phyloP scores from a whole-genome alignment of 78 protist genomes.

The Cavenderia fasciculata region DNA sequence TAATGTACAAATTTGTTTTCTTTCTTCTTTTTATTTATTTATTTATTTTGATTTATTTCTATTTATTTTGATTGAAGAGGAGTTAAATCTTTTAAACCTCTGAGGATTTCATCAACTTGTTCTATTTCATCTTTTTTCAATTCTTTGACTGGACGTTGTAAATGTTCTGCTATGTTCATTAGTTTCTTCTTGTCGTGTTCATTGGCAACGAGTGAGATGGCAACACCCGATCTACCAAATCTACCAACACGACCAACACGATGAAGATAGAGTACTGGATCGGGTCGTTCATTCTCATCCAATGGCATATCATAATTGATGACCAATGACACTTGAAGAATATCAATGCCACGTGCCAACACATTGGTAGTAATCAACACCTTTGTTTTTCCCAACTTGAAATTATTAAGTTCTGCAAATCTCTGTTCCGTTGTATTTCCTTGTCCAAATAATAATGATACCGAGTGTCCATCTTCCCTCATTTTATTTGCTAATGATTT shows the following conservation, averaged over 20 bases:
- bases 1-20: too few species aligned
- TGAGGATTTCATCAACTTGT: conserved; percentile 28
- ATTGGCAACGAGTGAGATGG: conserved; percentile 13
- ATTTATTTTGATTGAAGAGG: conserved; percentile 16
- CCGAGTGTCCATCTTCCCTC: conserved; percentile 43
- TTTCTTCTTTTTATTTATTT: too few species aligned
- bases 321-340: conserved; percentile 81
- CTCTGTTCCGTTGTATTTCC: conserved; percentile 36
- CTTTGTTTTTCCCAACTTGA: conserved; percentile 57
- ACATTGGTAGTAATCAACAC: conserved; percentile 92
- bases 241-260: conserved; percentile 92
- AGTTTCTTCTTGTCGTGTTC: neutral
- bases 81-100: conserved; percentile 55
- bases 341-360: conserved; percentile 93
- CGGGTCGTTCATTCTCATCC: conserved; percentile 25
- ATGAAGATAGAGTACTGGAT: conserved; percentile 75
- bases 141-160: conserved; percentile 9
- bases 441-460: conserved; percentile 42
- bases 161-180: conserved; percentile 8
- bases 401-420: conserved; percentile 27
- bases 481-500: neutral
- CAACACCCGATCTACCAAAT: conserved; percentile 77
- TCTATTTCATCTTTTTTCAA: conserved; percentile 23
- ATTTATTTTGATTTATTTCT: too few species aligned
- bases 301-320: conserved; percentile 80